Evolutionary conservation across 805 yeast species (phyloP), one percentile per base, ranked within the genome.

Genomic region (Grigorovia transvaalensis): DNA sequence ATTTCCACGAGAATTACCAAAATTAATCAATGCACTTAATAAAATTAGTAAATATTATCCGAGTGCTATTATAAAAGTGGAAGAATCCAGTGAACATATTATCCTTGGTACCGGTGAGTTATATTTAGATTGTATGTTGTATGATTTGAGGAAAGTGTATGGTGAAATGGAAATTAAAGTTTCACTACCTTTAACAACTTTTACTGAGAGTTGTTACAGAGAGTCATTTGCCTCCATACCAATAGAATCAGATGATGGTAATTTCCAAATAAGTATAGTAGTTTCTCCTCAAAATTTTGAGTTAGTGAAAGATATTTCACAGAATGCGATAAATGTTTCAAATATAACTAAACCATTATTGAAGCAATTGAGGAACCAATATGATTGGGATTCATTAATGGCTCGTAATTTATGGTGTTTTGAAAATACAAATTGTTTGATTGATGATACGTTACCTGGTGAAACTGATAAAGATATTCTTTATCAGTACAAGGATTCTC

Each of bases 71-170:
- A 71, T 86, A n/a, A 80, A 76, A 56, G 88, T 85, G 1, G 96
- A 88, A 63, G 95, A 87, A 57, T 84, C 90, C 49, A 96, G 97
- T 1, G 97, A 89, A 59, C 88, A 85, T 63, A 81, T 82, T 1
- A 64, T 93, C 0, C 61, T 82, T 29, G 96, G 93, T 0, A 79
- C 88, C 9, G 99, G 99, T 7, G 98, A 93, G 62, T 59, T 91
- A 17, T 88, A 87, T 61, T 65, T 93, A 67, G 98, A 93, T 65
- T 86, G 93, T 58, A 70, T 85, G 23, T 67, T 93, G 43, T 85
- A 83, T 64, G 96, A 88, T 61, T 67, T 93, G 45, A 72, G 97
- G 56, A 65, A 71, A 29, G 70, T 78, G 35, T 85, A 79, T 59
- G 76, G 84, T 0, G 78, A 77, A 20, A 74, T 89, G 43, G 85